phyloP scores from a whole-genome alignment of 2,329 filamentous ascomycete genomes.

The Pochonia chlamydosporia region DNA sequence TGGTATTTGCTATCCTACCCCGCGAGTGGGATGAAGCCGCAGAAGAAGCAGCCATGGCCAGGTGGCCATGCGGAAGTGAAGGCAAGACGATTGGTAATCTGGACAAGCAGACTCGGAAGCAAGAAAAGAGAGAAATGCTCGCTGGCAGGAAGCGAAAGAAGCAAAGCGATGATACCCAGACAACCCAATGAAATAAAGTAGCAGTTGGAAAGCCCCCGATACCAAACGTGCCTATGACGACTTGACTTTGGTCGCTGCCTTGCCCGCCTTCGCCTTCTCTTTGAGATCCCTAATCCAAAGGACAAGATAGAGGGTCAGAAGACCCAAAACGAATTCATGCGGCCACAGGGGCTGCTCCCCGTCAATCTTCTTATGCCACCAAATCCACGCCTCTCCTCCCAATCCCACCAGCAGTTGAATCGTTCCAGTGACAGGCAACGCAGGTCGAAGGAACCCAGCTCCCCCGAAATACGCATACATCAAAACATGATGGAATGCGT shows the following conservation, averaged over 20 bases:
- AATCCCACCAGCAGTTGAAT: constrained; percentile 10
- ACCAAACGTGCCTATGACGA: neutral
- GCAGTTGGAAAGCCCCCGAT: neutral
- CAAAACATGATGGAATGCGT: constrained; percentile 21
- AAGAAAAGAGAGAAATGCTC: constrained; percentile 49
- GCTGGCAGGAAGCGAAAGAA: constrained; percentile 41
- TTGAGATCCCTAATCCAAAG: neutral
- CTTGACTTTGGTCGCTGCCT: neutral
- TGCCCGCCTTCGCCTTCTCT: neutral
- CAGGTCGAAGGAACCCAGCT: constrained; percentile 3
- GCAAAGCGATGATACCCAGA: constrained; percentile 14
- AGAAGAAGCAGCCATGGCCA: constrained; percentile 60
- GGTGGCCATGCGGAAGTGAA: constrained; percentile 57
- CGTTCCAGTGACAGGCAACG: constrained; percentile 8
- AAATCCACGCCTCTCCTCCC: constrained; percentile 5
- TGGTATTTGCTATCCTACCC: constrained; percentile 89
- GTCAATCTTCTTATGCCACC: constrained; percentile 1
- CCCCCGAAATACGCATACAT: constrained; percentile 24
- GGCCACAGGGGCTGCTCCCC: neutral
- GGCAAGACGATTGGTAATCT: constrained; percentile 46
- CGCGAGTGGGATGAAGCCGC: constrained; percentile 78
- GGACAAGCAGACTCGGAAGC: constrained; percentile 48
- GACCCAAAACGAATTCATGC: constrained; percentile 1
- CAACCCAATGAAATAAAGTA: neutral
- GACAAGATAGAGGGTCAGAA: constrained; percentile 5